Evolutionary conservation across 306 rosid genomes (phyloP), one percentile per base, ranked within the genome.

Genomic region (Macrotyloma uniflorum): DNA sequence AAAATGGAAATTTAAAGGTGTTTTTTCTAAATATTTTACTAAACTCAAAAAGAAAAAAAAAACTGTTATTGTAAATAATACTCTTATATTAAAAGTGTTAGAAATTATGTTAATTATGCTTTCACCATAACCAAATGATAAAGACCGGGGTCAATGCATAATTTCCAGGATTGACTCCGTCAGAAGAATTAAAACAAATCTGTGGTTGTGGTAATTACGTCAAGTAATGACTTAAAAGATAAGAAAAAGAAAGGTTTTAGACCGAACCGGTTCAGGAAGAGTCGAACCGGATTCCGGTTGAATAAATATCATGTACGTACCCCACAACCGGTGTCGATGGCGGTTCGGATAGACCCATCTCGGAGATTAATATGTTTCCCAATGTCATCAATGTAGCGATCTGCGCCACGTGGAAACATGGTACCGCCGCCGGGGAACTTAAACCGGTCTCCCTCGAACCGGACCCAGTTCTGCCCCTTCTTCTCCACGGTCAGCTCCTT

Each of bases 261-360:
- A 7, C 2, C 15, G 32, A 67, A 62, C 61, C 70, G 83, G 77
- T 57, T 69, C 38, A 62, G 36, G 13, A 47, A 76, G 7, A 38
- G 12, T 0, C 2, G 66, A 36, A 75, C 72, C 64, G 32, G 11
- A 24, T 3, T 20, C 19, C 6, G 58, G 61, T 8, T 61, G 36
- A 66, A 12, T 13, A 35, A 45, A 6, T 8, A 15, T 47, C 16
- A 13, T 19, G 3, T 8, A 84, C 96, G 35, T 89, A 96, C 99
- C 91, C 99, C 99, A 45, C 99, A 96, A 33, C 99, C 99, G 64
- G 98, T 96, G 46, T 96, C 99, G 20, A 96, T 84, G 88, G 99
- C 98, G 77, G 99, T 96, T 74, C 99, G 77, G 59, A 96, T 73
- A 3, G 93, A 87, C 8, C 99, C 98, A 15, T 89, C 96, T 11